These are phyloP conservation scores for Phaffomyces opuntiae DNA, from an alignment of 805 yeast genomes.

Conservation along the genomic window DNA sequence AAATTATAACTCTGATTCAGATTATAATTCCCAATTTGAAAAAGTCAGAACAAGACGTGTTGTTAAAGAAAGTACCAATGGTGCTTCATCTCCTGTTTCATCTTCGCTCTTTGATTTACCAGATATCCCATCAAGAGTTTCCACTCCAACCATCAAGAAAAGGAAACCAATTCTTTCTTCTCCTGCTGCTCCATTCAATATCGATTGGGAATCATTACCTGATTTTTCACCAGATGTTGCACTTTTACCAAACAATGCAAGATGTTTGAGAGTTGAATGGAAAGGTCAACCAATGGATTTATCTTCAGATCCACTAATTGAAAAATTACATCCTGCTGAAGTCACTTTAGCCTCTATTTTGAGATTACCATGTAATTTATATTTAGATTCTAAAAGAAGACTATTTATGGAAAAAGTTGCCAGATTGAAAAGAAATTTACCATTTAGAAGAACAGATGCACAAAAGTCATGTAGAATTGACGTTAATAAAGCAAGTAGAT, in stretches of 20 bases:
- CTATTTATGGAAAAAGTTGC: slow-evolving; percentile 83
- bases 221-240: slow-evolving; percentile 73
- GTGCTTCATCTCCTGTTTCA: slow-evolving; percentile 3
- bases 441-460: slow-evolving; percentile 95
- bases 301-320: slow-evolving; percentile 63
- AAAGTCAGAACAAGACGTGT: slow-evolving; percentile 56
- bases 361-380: slow-evolving; percentile 81
- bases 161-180: slow-evolving; percentile 35
- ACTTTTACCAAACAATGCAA: slow-evolving; percentile 61
- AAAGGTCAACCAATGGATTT: slow-evolving; percentile 97
- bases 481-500: slow-evolving; percentile 90
- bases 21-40: slow-evolving; percentile 30
- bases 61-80: slow-evolving; percentile 28
- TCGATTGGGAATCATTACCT: slow-evolving; percentile 64
- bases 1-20: slow-evolving; percentile 29
- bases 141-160: slow-evolving; percentile 31
- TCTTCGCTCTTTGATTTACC: slow-evolving; percentile 20
- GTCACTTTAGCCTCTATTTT: slow-evolving; percentile 77
- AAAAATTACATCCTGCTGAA: slow-evolving; percentile 87
- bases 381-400: slow-evolving; percentile 77
- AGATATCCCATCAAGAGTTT: slow-evolving; percentile 25
- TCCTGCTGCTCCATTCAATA: slow-evolving; percentile 39
- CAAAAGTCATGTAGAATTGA: slow-evolving; percentile 97
- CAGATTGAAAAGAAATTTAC: slow-evolving; percentile 65
- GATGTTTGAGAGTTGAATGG: slow-evolving; percentile 89